Percentiles rank a stretch among this genome's conserved stretches.
phyloP scores from a whole-genome alignment of 371 early-diverging fungal species.

The Lichtheimia corymbifera region DNA sequence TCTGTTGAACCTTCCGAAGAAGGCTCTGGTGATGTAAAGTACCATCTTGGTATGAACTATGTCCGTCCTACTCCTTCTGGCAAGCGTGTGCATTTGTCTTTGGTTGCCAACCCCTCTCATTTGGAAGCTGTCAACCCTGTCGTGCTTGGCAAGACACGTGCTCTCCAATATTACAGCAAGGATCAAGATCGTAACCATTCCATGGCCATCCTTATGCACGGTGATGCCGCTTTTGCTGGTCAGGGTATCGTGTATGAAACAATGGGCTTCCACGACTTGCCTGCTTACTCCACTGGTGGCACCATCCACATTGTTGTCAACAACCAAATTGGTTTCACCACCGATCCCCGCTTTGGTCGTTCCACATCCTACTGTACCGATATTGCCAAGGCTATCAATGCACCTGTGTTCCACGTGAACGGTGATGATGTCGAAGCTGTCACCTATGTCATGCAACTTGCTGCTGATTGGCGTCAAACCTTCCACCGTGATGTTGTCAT shows the following conservation, averaged over 20 bases:
- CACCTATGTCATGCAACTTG: conserved; percentile 89
- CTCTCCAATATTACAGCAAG: conserved; percentile 89
- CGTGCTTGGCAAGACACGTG: conserved; percentile 95
- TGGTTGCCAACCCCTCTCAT: conserved; percentile 98
- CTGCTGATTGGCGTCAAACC: conserved; percentile 93
- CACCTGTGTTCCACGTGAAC: conserved; percentile 97
- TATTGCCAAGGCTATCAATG: conserved; percentile 94
- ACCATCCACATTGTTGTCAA: conserved; percentile 97
- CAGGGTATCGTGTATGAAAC: conserved; percentile 98
- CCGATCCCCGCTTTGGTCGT: conserved; percentile 93
- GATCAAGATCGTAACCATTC: conserved; percentile 79
- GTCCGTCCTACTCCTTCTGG: conserved; percentile 94
- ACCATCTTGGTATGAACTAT: conserved; percentile 97
- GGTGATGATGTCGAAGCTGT: conserved; percentile 97
- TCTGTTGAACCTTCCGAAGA: conserved; percentile 75
- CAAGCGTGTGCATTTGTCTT: conserved; percentile 92
- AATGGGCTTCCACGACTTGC: conserved; percentile 92
- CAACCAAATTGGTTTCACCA: conserved; percentile 99
- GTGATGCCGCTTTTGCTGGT: conserved; percentile 97
- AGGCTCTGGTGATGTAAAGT: conserved; percentile 98
- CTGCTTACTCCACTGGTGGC: conserved; percentile 94
- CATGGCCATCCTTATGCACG: conserved; percentile 94
- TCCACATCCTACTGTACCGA: conserved; percentile 97
- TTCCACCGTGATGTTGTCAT: conserved; percentile 96
- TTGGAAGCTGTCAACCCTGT: conserved; percentile 98